phyloP scores from a whole-genome alignment of 139 green algal species.

The Tetradesmus lagerheimii region DNA sequence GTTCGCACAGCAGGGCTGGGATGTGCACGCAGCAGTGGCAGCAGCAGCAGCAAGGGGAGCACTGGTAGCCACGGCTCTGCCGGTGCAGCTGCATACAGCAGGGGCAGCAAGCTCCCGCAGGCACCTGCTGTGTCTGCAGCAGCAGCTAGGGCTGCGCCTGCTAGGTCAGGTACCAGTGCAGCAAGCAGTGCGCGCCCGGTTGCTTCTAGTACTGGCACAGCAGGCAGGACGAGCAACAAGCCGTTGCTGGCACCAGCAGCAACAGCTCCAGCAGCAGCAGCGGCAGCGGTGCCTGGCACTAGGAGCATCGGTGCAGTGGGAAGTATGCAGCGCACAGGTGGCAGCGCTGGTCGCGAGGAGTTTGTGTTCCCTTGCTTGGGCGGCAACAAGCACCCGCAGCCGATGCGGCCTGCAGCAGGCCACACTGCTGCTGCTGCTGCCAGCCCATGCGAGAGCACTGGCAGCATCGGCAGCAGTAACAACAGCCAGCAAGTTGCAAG shows the following conservation, averaged over 20 bases:
- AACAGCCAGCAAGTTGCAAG: background rate
- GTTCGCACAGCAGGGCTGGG: background rate
- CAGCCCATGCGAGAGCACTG: conserved; percentile 13
- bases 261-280: background rate
- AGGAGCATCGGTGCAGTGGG: background rate
- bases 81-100: background rate
- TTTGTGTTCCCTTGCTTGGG: background rate
- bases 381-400: background rate
- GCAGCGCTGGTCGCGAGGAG: background rate
- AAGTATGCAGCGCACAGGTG: background rate
- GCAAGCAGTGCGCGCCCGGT: background rate
- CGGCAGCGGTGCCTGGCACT: background rate
- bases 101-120: background rate
- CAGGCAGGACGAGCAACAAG: background rate
- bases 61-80: background rate
- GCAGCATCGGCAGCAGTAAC: background rate
- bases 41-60: conserved; percentile 15
- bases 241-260: background rate
- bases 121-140: background rate
- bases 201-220: background rate
- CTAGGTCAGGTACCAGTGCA: background rate
- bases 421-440: background rate
- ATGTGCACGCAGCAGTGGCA: background rate
- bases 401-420: background rate
- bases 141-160: background rate